Evolutionary conservation across 306 rosid species (phyloP), one percentile per base, ranked within the genome.

Genomic region (Purshia tridentata): DNA sequence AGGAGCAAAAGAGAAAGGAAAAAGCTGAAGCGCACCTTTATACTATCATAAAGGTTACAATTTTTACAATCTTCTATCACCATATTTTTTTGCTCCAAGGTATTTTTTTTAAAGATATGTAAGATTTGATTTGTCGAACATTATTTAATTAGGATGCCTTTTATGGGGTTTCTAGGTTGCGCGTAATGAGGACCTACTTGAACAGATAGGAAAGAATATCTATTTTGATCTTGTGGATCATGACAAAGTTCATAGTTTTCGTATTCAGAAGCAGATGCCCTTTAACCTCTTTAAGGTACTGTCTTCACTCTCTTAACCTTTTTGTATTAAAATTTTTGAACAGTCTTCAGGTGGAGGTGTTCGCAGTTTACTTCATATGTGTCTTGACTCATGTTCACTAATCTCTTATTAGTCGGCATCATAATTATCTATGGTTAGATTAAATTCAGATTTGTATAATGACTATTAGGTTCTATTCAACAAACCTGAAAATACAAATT

Each of bases 21-120:
- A 92, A 92, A 75, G 98, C 98, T 11, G 98, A 92, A 83, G 96
- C 98, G 56, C 98, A 92, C 76, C 96, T 92, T 35, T 92, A 92
- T 83, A 92, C 98, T 70, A 90, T 92, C 67, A 92, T 92, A 84
- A 92, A 92, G 98, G 98, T 90, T 77, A 18, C 18, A 63, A 19
- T 1, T 6, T 65, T 40, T 62, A 16, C n/a, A 53, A 20, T 4
- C 4, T 52, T 63, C 22, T 65, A 4, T 8, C 23, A 37, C 37
- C 47, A 18, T 56, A 13, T 12, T 35, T 59, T 23, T 23, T 18
- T 13, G 65, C 8, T 9, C 8, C 44, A 44, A 6, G 18, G 16
- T 39, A 29, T 5, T 55, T 55, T 35, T 59, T 44, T 59, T 56
- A 13, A 18, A 35, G 65, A 35, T 12, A 29, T 23, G 65, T 39